A percentile compares a stretch with the other conserved stretches of the same genome.
Evolutionary conservation across 352 stramenopile genomes (phyloP).

Genomic region (Phytophthora sp.): DNA sequence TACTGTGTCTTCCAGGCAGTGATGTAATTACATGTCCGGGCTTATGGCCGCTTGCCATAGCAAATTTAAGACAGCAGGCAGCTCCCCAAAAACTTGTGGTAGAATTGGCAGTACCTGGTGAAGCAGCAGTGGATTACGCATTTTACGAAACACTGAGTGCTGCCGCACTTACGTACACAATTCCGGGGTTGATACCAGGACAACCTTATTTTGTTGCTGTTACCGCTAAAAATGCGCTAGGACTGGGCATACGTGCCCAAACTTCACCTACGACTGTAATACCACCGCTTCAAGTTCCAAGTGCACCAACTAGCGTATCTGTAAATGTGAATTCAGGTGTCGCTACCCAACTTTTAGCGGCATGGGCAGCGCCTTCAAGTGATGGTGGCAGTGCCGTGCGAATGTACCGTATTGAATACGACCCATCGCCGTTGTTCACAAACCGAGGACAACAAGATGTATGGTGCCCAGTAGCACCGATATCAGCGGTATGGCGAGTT

Average conservation of each 20-base stretch:
- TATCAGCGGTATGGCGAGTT: slow-evolving; percentile 65
- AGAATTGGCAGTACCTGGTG: slow-evolving; percentile 37
- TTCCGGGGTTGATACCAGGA: slow-evolving; percentile 73
- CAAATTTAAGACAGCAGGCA: slow-evolving; percentile 12
- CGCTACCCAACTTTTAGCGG: slow-evolving; percentile 68
- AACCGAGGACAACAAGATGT: slow-evolving; percentile 69
- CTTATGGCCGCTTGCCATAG: slow-evolving; percentile 40
- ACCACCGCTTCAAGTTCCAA: slow-evolving; percentile 80
- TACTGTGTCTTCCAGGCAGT: slow-evolving; percentile 46
- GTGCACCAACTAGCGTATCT: slow-evolving; percentile 61
- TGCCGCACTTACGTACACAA: slow-evolving; percentile 68
- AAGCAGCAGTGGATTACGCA: slow-evolving; percentile 65
- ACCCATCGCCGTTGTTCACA: slow-evolving; percentile 69
- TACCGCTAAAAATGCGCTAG: slow-evolving; percentile 87
- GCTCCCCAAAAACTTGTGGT: slow-evolving; percentile 12
- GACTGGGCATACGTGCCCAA: slow-evolving; percentile 52
- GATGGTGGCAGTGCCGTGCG: slow-evolving; percentile 68
- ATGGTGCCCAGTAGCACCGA: slow-evolving; percentile 68
- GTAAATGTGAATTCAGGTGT: slow-evolving; percentile 82
- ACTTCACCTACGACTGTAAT: slow-evolving; percentile 54
- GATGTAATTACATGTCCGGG: slow-evolving; percentile 47
- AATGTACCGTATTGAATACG: slow-evolving; percentile 86
- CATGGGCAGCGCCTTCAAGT: slow-evolving; percentile 55
- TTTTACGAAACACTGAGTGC: slow-evolving; percentile 77
- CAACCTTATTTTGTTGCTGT: slow-evolving; percentile 88